Base-by-base conservation (phyloP, 2,329 filamentous ascomycete genomes). In the Lasiodiplodia sp. region DNA sequence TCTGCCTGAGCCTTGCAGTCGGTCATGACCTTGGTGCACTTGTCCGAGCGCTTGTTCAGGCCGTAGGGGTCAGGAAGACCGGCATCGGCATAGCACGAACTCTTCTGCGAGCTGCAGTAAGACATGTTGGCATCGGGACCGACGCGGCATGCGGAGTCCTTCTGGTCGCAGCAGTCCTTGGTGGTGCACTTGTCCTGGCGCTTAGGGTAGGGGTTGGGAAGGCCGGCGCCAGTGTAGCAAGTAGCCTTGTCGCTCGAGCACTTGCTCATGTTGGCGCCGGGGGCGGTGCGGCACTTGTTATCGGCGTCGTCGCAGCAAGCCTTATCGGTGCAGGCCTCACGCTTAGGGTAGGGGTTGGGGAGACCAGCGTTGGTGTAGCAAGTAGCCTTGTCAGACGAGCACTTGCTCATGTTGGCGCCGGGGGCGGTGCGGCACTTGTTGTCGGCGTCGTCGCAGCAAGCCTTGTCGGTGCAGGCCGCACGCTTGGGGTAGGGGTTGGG, bases 171-270 rank as follows among this genome's bases (percentile, higher is more conserved):
- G 64, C 51, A 52, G n/a, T n/a, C n/a, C 52, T 66, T 18, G 8
- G 58, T 5, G 16, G 40, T 11, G 64, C 52, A 31, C 31, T 31
- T 31, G 31, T 31, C 31, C 31, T 31, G 23, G 64, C 51, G 25
- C 64, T 56, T 56, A 37, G 16, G 23, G 52, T 67, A 67, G 10
- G 64, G 64, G 64, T n/a, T 67, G 16, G 51, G 37, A n/a, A 67
- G 64, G 18, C 53, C 53, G 7, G 53, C 64, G 11, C 5, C 25
- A 16, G 21, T 53, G 25, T 67, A 67, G 40, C 65, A 67, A 4
- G 14, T 0, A 2, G 38, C 25, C 65, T 58, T 67, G 18, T 58
- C n/a, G 16, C 34, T 16, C 8, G 65, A 58, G 53, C 65, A 67
- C 0, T 21, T 25, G 18, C 23, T n/a, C 65, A 58, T 58, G 53